phyloP scores from a whole-genome alignment of 768 basidiomycete species.

The Lactarius akahatsu region DNA sequence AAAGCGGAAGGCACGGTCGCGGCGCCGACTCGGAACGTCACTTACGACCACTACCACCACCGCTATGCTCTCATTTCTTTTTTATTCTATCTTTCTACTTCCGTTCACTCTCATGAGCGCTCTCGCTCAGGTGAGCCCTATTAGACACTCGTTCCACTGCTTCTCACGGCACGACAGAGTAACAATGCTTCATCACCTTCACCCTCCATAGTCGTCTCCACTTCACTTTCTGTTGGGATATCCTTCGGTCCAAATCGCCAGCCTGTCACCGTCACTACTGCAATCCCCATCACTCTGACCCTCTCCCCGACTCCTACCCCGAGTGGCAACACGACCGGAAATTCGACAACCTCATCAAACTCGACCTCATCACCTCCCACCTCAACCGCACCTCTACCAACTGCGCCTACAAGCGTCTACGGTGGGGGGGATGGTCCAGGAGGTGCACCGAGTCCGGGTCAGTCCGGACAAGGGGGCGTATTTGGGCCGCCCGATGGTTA shows the following conservation, averaged over 20 bases:
- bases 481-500: slow-evolving; percentile 71
- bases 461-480: slow-evolving; percentile 43
- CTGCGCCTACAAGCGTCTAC: slow-evolving; percentile 54
- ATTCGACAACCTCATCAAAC: slow-evolving; percentile 32
- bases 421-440: slow-evolving; percentile 48
- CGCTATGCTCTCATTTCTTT: slow-evolving; percentile 8
- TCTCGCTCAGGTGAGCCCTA: slow-evolving; percentile 37
- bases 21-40: background rate
- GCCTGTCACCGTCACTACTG: slow-evolving; percentile 41
- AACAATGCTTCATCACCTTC: slow-evolving; percentile 20
- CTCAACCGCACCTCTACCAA: slow-evolving; percentile 50
- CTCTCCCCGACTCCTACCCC: slow-evolving; percentile 34
- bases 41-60: slow-evolving; percentile 1
- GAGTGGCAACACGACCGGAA: slow-evolving; percentile 26
- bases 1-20: background rate
- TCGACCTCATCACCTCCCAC: slow-evolving; percentile 41
- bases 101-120: slow-evolving; percentile 34
- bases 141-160: background rate
- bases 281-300: slow-evolving; percentile 50
- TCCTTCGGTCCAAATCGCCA: slow-evolving; percentile 44
- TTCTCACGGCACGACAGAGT: slow-evolving; percentile 11
- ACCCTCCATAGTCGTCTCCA: slow-evolving; percentile 25
- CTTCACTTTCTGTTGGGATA: slow-evolving; percentile 36
- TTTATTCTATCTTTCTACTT: slow-evolving; percentile 36
- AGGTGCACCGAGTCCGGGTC: slow-evolving; percentile 64